phyloP scores from a whole-genome alignment of 1,139 yeast genomes.

The Nakaseomyces glabratus region DNA sequence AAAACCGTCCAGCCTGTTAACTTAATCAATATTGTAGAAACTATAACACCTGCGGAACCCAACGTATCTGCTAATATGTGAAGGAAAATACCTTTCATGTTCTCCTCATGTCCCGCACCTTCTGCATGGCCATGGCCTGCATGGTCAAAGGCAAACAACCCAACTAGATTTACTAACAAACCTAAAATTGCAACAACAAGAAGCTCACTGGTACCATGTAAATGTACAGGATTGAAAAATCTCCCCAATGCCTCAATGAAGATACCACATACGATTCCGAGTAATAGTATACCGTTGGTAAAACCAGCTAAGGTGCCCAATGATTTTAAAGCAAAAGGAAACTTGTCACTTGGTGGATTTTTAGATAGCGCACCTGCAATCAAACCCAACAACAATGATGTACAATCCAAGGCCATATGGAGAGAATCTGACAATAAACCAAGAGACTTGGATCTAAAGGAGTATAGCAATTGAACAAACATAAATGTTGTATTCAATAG shows the following conservation, averaged over 20 bases:
- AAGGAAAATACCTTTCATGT: slow-evolving; percentile 88
- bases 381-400: slow-evolving; percentile 80
- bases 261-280: slow-evolving; percentile 86
- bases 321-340: slow-evolving; percentile 78
- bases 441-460: slow-evolving; percentile 83
- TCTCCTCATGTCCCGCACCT: slow-evolving; percentile 48
- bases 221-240: slow-evolving; percentile 61
- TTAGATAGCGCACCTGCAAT: slow-evolving; percentile 67
- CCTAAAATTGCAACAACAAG: slow-evolving; percentile 80
- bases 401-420: slow-evolving; percentile 93
- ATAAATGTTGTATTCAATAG: slow-evolving; percentile 81
- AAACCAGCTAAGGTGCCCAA: slow-evolving; percentile 92
- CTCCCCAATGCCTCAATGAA: slow-evolving; percentile 81
- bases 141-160: slow-evolving; percentile 90
- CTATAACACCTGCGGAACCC: slow-evolving; percentile 92
- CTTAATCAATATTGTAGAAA: slow-evolving; percentile 66
- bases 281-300: slow-evolving; percentile 78
- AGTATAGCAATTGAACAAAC: slow-evolving; percentile 86
- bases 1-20: slow-evolving; percentile 50
- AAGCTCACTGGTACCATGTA: slow-evolving; percentile 78
- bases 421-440: slow-evolving; percentile 88
- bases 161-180: slow-evolving; percentile 77
- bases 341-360: slow-evolving; percentile 54
- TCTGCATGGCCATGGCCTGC: slow-evolving; percentile 37
- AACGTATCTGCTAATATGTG: slow-evolving; percentile 92